Base-by-base conservation (phyloP, 495 filamentous ascomycete genomes). In the Penicillium manginii region DNA sequence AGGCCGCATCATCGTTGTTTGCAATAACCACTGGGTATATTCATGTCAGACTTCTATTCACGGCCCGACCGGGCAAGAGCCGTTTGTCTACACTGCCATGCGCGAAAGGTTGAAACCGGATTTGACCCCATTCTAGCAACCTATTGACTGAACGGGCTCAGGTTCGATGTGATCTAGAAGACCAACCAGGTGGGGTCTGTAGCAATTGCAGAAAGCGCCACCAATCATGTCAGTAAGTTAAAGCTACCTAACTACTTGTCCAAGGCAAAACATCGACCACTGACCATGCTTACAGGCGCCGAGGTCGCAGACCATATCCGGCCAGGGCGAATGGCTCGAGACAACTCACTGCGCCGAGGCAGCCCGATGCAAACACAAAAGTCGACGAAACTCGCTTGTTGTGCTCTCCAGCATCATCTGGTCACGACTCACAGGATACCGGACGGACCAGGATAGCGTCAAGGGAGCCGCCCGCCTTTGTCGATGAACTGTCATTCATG, bases 91-190 rank as follows among this genome's bases (percentile, higher is more conserved):
- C 42, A 48, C 19, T 55, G 53, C 43, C 53, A 55, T 48, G 43
- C 31, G 9, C 40, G 53, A 43, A 55, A 55, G 31, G 53, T 47
- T n/a, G 6, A 18, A 17, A 52, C 21, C 22, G 4, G 5, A 32
- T 19, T 23, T 47, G 18, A 54, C 61, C 53, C 57, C 52, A 3
- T 7, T 29, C 17, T 9, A 31, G 18, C 10, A 23, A 19, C 15
- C 1, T 11, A 32, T 40, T 45, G 15, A 37, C 42, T 21, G 19
- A 47, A 22, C 10, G 2, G 42, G 5, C n/a, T 1, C 26, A 59
- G 50, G 50, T 59, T 17, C 43, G 57, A 50, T 59, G 57, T 33
- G 57, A 59, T 37, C 57, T 54, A 22, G 57, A 54, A n/a, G 55
- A 51, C 29, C 57, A 54, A 21, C 26, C 43, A 49, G 40, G 43